Evolutionary conservation across 495 filamentous ascomycete genomes (phyloP).

Genomic region (Saxophila tyrrhenica): DNA sequence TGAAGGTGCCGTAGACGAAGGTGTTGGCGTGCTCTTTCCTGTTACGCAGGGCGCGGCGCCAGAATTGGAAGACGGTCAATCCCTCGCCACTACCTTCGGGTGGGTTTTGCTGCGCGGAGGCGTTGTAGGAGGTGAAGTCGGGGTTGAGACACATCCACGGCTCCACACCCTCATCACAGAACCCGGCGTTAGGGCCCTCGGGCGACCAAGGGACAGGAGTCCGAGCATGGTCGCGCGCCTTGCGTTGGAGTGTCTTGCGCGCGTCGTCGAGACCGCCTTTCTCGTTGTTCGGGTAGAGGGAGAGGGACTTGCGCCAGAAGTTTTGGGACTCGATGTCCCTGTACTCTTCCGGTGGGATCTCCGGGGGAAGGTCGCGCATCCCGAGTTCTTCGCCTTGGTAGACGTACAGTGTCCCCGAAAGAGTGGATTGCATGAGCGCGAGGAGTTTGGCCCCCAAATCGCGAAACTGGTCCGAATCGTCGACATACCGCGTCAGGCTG

Average conservation of each 20-base stretch:
- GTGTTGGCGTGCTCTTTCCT: conserved; percentile 33
- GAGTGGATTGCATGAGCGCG: conserved; percentile 39
- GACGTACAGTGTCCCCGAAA: conserved; percentile 42
- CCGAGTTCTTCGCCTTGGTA: conserved; percentile 50
- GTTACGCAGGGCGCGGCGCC: conserved; percentile 31
- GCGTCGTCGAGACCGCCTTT: conserved; percentile 18
- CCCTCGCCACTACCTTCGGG: conserved; percentile 14
- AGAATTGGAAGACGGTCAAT: conserved; percentile 35
- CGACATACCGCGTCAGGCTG: conserved; percentile 36
- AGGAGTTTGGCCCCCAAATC: conserved; percentile 41
- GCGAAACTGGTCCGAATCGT: conserved; percentile 36
- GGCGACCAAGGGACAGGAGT: conserved; percentile 31
- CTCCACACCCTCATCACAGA: conserved; percentile 20
- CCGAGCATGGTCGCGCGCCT: conserved; percentile 31
- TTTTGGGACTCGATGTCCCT: conserved; percentile 43
- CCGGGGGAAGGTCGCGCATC: conserved; percentile 40
- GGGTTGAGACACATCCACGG: conserved; percentile 34
- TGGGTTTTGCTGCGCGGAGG: conserved; percentile 19
- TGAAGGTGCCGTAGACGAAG: conserved; percentile 37
- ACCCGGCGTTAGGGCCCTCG: conserved; percentile 24
- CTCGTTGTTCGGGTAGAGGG: conserved; percentile 20
- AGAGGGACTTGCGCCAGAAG: conserved; percentile 36
- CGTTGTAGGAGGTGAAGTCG: conserved; percentile 29
- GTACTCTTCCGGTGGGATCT: conserved; percentile 38
- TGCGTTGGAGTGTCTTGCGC: conserved; percentile 21